A percentile compares a stretch with the other conserved stretches of the same genome.
Conservation (phyloP, 1,139 yeast genomes). For the Hemisphaericaspora lyxosophila region DNA sequence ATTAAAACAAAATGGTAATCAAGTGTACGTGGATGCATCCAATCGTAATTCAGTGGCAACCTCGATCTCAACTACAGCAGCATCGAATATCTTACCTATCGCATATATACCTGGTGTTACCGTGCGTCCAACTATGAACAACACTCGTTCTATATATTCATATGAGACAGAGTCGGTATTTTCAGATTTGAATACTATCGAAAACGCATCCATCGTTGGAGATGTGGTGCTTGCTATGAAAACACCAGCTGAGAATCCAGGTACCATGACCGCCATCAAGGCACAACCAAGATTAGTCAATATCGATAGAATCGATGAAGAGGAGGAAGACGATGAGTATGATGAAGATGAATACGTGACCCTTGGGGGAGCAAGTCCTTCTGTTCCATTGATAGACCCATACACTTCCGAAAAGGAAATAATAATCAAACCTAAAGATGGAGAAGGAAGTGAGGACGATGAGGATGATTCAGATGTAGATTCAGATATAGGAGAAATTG, state of each 20-base stretch:
- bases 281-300: slow-evolving; percentile 68
- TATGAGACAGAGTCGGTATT: slow-evolving; percentile 52
- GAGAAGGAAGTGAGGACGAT: slow-evolving; percentile 34
- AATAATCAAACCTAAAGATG: slow-evolving; percentile 1
- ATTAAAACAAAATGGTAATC: slow-evolving; percentile 10
- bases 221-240: slow-evolving; percentile 33
- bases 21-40: slow-evolving; percentile 25
- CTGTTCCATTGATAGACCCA: neutral
- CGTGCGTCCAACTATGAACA: slow-evolving; percentile 52
- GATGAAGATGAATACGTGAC: slow-evolving; percentile 18
- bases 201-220: slow-evolving; percentile 57
- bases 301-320: slow-evolving; percentile 53
- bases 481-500: slow-evolving; percentile 48
- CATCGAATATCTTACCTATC: slow-evolving; percentile 87
- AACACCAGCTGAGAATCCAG: slow-evolving; percentile 8
- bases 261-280: slow-evolving; percentile 65
- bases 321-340: slow-evolving; percentile 44
- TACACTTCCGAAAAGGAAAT: slow-evolving; percentile 11
- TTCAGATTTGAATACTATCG: slow-evolving; percentile 52
- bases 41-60: slow-evolving; percentile 51
- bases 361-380: neutral
- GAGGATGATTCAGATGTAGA: slow-evolving; percentile 45
- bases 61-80: slow-evolving; percentile 65
- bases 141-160: slow-evolving; percentile 49
- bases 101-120: slow-evolving; percentile 95